Evolutionary conservation across 2,329 filamentous ascomycete genomes (phyloP), one percentile per base, ranked within the genome.

Genomic region (Beauveria sp.): DNA sequence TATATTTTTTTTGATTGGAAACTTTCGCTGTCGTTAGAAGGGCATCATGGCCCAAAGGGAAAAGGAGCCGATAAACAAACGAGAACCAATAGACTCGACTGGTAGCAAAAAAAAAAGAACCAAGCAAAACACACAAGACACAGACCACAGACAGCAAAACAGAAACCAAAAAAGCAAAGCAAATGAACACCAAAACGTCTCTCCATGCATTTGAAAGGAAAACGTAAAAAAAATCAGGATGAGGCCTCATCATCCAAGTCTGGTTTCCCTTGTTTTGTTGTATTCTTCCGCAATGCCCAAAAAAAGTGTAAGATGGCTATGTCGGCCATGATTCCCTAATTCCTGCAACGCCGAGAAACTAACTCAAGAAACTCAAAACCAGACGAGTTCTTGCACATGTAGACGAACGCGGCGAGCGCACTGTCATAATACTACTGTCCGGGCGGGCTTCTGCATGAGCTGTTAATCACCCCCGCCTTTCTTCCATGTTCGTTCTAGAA

Each of bases 1-100:
- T 51, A 50, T 57, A 46, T 59, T 59, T 59, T 47, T 47, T 30
- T 55, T 37, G 30, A 59, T 46, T 59, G 46, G 24, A 54, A 24
- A 53, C 46, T 59, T 50, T 53, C 57, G 57, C 57, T 59, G 40
- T 59, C 24, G 26, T 59, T 24, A 52, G 28, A 43, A 34, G 28
- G 46, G 52, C 5, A 20, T 61, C 44, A 61, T 54, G 37, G 53
- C 56, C 48, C 43, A 34, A 43, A 14, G 24, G 44, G 41, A 16
- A 26, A 30, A 53, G 3, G 7, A 30, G 8, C 10, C 12, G 18
- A 51, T 14, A 37, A 51, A 22, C 5, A 43, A 50, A 22, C 40
- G 40, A 18, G 37, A 16, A 16, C 20, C 16, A 46, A 30, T 12
- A 48, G 4, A 37, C 30, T 43, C 14, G 37, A 30, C 41, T 28